Evolutionary conservation across 805 yeast genomes (phyloP).

Genomic region (Priceomyces castillae): DNA sequence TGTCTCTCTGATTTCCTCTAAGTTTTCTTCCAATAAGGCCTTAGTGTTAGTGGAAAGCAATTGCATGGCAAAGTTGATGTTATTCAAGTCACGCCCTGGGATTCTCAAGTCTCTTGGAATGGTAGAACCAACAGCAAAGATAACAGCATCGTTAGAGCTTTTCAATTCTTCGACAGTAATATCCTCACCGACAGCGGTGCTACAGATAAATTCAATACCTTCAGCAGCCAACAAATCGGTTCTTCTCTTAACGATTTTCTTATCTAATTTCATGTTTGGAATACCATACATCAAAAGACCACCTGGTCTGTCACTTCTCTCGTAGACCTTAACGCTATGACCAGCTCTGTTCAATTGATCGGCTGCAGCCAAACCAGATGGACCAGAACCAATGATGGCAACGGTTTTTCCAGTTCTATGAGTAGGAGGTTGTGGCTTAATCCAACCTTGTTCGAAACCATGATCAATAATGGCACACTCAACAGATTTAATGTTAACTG

Average conservation of each 20-base stretch:
- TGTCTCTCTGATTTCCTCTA: conserved; percentile 70
- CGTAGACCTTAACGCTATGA: conserved; percentile 86
- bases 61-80: conserved; percentile 94
- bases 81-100: conserved; percentile 88
- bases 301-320: conserved; percentile 93
- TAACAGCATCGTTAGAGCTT: conserved; percentile 71
- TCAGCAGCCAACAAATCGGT: conserved; percentile 86
- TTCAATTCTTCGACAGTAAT: conserved; percentile 68
- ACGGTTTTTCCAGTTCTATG: conserved; percentile 80
- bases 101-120: conserved; percentile 93
- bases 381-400: conserved; percentile 94
- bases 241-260: conserved; percentile 88
- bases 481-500: conserved; percentile 94
- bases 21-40: conserved; percentile 77
- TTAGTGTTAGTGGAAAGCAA: conserved; percentile 84
- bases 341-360: conserved; percentile 97
- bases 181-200: conserved; percentile 83
- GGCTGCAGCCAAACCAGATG: conserved; percentile 95
- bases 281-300: conserved; percentile 98
- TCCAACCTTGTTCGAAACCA: conserved; percentile 97
- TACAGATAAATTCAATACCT: conserved; percentile 77
- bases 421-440: conserved; percentile 75
- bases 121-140: conserved; percentile 91
- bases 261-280: conserved; percentile 98
- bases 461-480: conserved; percentile 96